Evolutionary conservation across 257 asterid genomes (phyloP), one percentile per base, ranked within the genome.

Genomic region (Solanum appendiculatum): DNA sequence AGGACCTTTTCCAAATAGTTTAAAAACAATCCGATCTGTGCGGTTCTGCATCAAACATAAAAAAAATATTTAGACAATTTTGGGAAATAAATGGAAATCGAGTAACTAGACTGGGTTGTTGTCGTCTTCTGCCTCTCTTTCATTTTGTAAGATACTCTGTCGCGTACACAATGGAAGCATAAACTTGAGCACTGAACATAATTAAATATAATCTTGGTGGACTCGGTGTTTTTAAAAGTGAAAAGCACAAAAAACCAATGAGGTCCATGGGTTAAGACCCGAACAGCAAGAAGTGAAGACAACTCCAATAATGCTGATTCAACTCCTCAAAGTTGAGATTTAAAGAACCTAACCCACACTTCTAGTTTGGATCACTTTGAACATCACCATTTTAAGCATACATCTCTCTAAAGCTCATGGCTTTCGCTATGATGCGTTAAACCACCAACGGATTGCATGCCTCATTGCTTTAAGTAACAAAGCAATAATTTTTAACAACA

Each of bases 1-100:
- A n/a, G 98, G 98, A 39, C 92, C 95, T 90, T 94, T 95, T 34
- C 98, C 98, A 86, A 95, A 95, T 83, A 95, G 95, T 89, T 94
- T 95, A 91, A 93, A 89, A 89, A 95, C 96, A 87, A 95, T 95
- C 84, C 98, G 95, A 90, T 94, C 95, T 29, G 98, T 95, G 86
- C 97, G 93, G 82, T 92, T 91, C 98, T 95, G 93, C 75, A 88
- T 89, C 78, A 27, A 83, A 46, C 51, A 66, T 54, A 29, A 63
- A 34, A 33, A 77, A 20, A 29, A 77, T 7, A 77, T 8, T 86
- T 36, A 21, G 85, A 66, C 58, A 86, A 29, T 46, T 63, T 40
- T 23, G 73, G 75, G 36, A 21, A 39, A 46, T 11, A 46, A 78
- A 78, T 5, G n/a, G 60, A 16, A 15, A 44, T 78, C 64, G 27